These are phyloP conservation scores for Melanopsichium pennsylvanicum DNA, from an alignment of 1,284 basidiomycete species.

Conservation along the genomic window DNA sequence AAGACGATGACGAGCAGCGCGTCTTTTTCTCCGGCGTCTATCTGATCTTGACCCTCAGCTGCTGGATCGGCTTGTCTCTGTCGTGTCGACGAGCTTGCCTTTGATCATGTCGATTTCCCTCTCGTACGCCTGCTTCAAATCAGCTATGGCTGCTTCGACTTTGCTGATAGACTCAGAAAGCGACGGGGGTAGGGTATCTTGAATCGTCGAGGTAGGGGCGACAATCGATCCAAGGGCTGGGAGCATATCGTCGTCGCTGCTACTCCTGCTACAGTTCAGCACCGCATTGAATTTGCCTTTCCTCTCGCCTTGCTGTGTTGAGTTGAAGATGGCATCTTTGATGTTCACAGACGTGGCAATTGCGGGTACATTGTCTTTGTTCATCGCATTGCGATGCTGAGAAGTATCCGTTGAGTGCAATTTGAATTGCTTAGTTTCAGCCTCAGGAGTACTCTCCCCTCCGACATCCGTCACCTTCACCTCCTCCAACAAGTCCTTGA, in stretches of 20 bases:
- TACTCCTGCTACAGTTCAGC: not conserved
- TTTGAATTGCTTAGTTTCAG: too few species aligned
- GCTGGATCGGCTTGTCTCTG: slow-evolving; percentile 11
- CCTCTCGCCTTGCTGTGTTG: too few species aligned
- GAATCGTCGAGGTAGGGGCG: too few species aligned
- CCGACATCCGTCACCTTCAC: not conserved
- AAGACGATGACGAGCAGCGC: too few species aligned
- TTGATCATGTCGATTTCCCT: slow-evolving; percentile 2
- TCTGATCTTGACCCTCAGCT: slow-evolving; percentile 8
- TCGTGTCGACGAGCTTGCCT: slow-evolving; percentile 14
- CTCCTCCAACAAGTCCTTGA: not conserved
- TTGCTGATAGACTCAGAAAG: not conserved
- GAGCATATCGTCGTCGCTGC: slow-evolving; percentile 15
- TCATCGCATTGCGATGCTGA: too few species aligned
- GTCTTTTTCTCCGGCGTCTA: not conserved
- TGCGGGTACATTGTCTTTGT: too few species aligned
- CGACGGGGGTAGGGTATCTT: too few species aligned
- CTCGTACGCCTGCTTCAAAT: slow-evolving; percentile 8
- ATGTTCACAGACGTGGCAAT: not conserved
- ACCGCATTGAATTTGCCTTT: not conserved
- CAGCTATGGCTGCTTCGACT: slow-evolving; percentile 1
- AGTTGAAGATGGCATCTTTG: too few species aligned
- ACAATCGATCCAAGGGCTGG: too few species aligned
- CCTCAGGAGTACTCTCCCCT: too few species aligned
- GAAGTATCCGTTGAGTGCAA: too few species aligned